These are phyloP conservation scores for Dimocarpus longan DNA, from an alignment of 345 rosid species.

Conservation along the genomic window DNA sequence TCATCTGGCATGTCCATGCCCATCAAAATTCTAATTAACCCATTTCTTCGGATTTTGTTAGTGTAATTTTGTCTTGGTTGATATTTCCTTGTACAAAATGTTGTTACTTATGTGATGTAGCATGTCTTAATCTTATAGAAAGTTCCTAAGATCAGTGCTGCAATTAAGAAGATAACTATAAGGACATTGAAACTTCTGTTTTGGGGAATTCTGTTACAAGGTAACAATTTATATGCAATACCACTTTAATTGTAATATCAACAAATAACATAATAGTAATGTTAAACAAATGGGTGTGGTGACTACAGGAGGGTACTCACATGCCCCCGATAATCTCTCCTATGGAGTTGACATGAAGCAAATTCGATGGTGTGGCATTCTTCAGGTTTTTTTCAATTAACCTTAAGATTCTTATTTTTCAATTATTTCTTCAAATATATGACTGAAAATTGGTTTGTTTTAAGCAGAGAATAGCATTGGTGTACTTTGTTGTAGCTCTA, in stretches of 20 bases:
- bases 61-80: not conserved
- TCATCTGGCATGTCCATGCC: no score
- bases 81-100: not conserved
- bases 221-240: constrained; percentile 22
- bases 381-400: constrained; percentile 45
- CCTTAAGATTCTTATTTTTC: not conserved
- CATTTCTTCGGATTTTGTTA: not conserved
- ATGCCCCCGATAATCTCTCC: constrained; percentile 54
- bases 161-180: constrained; percentile 47
- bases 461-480: constrained; percentile 66
- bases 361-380: constrained; percentile 70
- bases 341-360: constrained; percentile 74
- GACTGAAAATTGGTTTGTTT: not conserved
- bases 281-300: not conserved
- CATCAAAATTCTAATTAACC: not conserved
- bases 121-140: constrained; percentile 35
- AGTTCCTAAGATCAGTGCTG: constrained; percentile 42
- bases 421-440: not conserved
- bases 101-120: not conserved
- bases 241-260: not conserved
- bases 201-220: constrained; percentile 73
- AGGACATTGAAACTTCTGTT: constrained; percentile 75
- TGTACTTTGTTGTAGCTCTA: constrained; percentile 58
- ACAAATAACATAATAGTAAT: not conserved
- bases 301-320: constrained; percentile 69